Conservation (phyloP, 2,329 filamentous ascomycete genomes). For the Didymella glomerata region DNA sequence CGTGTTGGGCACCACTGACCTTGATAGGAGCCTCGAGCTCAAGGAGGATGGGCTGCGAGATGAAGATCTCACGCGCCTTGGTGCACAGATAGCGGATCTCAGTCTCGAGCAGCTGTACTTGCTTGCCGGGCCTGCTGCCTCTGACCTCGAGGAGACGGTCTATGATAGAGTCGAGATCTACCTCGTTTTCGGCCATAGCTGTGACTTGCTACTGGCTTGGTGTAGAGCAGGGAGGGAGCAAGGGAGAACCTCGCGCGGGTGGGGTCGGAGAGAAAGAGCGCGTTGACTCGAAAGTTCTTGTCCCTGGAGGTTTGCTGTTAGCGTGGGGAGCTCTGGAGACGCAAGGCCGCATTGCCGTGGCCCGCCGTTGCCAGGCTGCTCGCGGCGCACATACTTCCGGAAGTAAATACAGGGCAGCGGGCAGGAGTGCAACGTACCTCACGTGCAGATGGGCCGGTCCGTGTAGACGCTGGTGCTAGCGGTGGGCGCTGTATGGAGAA, state of each 20-base stretch:
- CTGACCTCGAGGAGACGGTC: constrained; percentile 96
- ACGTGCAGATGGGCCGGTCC: constrained; percentile 33
- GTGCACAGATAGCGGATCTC: constrained; percentile 98
- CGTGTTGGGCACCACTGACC: constrained; percentile 64
- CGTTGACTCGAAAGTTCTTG: constrained; percentile 33
- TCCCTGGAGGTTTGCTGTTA: constrained; percentile 36
- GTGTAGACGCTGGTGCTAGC: constrained; percentile 29
- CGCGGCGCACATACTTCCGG: constrained; percentile 9
- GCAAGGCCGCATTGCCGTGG: constrained; percentile 24
- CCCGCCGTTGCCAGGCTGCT: constrained; percentile 23
- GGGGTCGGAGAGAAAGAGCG: constrained; percentile 34
- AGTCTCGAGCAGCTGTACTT: constrained; percentile 94
- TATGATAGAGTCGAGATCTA: constrained; percentile 99
- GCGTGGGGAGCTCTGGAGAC: constrained; percentile 24
- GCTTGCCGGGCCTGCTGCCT: constrained; percentile 96
- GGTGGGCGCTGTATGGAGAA: constrained; percentile 43
- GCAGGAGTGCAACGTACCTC: constrained; percentile 41
- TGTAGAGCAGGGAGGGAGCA: constrained; percentile 37
- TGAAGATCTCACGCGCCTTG: constrained; percentile 99
- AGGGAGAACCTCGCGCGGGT: constrained; percentile 49
- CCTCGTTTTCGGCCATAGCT: constrained; percentile 83
- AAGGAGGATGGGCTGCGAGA: constrained; percentile 96
- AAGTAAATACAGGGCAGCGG: constrained; percentile 1
- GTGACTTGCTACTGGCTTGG: constrained; percentile 49
- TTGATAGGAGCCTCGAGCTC: constrained; percentile 99